Evolutionary conservation across 2,329 filamentous ascomycete genomes (phyloP).

Genomic region (Aspergillus jensenii): DNA sequence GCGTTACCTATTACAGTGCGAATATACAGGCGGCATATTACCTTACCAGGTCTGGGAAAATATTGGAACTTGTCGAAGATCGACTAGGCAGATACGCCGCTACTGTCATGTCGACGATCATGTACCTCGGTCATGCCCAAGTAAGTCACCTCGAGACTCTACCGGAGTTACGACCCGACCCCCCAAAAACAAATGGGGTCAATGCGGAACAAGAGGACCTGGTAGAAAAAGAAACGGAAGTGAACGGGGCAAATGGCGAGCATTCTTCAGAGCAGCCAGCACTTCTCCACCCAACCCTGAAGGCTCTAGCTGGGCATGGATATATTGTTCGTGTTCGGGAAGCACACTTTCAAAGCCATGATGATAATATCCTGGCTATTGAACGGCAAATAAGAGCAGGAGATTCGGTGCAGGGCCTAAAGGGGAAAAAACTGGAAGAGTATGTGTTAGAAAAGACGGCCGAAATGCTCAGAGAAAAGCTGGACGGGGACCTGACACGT

Average conservation of each 20-base stretch:
- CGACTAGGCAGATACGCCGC: slow-evolving; percentile 74
- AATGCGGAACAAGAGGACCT: slow-evolving; percentile 18
- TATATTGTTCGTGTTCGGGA: slow-evolving; percentile 42
- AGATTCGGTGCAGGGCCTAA: slow-evolving; percentile 33
- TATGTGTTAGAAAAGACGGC: slow-evolving; percentile 30
- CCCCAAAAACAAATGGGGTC: slow-evolving; percentile 24
- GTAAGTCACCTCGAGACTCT: slow-evolving; percentile 46
- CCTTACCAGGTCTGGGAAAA: slow-evolving; percentile 76
- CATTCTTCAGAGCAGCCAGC: slow-evolving; percentile 19
- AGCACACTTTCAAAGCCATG: slow-evolving; percentile 42
- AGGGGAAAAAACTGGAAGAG: slow-evolving; percentile 40
- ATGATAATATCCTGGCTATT: slow-evolving; percentile 41
- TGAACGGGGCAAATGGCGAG: slow-evolving; percentile 22
- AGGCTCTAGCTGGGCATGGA: slow-evolving; percentile 41
- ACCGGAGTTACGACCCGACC: slow-evolving; percentile 32
- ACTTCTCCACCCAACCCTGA: slow-evolving; percentile 39
- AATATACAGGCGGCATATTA: slow-evolving; percentile 79
- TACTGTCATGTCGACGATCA: slow-evolving; percentile 70
- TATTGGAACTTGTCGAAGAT: slow-evolving; percentile 71
- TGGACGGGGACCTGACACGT: slow-evolving; percentile 35
- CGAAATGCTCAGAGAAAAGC: slow-evolving; percentile 33
- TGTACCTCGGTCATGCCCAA: slow-evolving; percentile 74
- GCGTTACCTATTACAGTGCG: slow-evolving; percentile 76
- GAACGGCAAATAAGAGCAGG: slow-evolving; percentile 31
- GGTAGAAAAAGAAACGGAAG: slow-evolving; percentile 21